Evolutionary conservation across 345 rosid genomes (phyloP).

Genomic region (Pugionium cornutum): DNA sequence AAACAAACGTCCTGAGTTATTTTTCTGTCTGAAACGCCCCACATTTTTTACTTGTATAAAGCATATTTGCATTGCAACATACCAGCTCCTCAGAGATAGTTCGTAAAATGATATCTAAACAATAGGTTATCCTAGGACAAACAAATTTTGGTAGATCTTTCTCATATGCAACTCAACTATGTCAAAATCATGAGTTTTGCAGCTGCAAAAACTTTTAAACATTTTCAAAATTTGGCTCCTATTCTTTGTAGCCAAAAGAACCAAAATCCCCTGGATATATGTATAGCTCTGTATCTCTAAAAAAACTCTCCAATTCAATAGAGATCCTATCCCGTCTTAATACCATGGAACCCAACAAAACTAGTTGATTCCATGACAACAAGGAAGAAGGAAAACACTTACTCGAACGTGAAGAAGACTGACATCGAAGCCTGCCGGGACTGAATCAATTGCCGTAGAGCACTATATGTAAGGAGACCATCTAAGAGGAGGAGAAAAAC

Average conservation of each 20-base stretch:
- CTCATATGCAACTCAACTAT: background rate
- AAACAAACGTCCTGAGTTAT: background rate
- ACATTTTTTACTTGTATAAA: background rate
- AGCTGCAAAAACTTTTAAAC: background rate
- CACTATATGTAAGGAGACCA: constrained; percentile 59
- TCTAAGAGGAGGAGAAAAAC: constrained; percentile 77
- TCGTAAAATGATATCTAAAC: background rate
- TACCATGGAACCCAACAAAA: constrained; percentile 5
- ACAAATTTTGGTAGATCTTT: background rate
- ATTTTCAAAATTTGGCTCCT: background rate
- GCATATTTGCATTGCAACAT: background rate
- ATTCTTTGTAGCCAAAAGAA: background rate
- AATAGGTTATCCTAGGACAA: background rate
- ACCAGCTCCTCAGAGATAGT: background rate
- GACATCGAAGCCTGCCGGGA: constrained; percentile 82
- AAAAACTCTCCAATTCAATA: background rate
- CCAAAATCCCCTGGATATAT: background rate
- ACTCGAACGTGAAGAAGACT: constrained; percentile 95
- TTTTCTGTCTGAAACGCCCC: background rate
- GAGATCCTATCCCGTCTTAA: background rate
- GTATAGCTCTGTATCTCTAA: background rate
- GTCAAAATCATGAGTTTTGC: constrained; percentile 1
- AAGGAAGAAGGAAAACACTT: constrained; percentile 40
- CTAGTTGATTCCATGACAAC: background rate
- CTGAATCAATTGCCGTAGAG: constrained; percentile 56